Evolutionary conservation across 2,329 filamentous ascomycete species (phyloP), one percentile per base, ranked within the genome.

Genomic region (Ophiostoma ips): DNA sequence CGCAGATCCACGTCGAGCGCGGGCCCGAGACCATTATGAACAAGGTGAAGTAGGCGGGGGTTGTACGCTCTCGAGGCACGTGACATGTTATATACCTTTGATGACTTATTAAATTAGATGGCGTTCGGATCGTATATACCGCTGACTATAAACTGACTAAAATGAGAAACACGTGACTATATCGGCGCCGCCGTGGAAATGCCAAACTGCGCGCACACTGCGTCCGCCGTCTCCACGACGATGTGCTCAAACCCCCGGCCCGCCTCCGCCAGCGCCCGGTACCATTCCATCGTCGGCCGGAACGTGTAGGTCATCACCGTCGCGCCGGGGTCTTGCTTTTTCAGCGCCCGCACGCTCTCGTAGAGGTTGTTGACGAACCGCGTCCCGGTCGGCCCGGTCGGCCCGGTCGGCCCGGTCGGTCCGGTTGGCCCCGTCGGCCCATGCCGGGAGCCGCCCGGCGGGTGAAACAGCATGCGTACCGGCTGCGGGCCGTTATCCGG

Each of bases 1-100:
- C 87, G 8, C 85, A 87, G 65, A 77, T 94, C 57, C 81, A 84
- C 52, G 81, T 89, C 2, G 82, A 84, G 55, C 77, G 88, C 55
- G 89, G 87, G 1, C 67, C 77, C 16, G 90, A 96, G 68, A 96
- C 92, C 3, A 86, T 98, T 55, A 95, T 98, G 90, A 81, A 85
- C 55, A 90, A 87, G 68, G 79, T 95, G 46, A 92, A 89, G 67
- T 94, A 33, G 36, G 38, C 30, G 24, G 36, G 4, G 12, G 10
- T 37, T n/a, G n/a, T n/a, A n/a, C n/a, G n/a, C n/a, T n/a, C n/a
- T n/a, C n/a, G n/a, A n/a, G n/a, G n/a, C n/a, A n/a, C n/a, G n/a
- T n/a, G n/a, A n/a, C n/a, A n/a, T n/a, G n/a, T n/a, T n/a, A n/a
- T n/a, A n/a, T n/a, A n/a, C n/a, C n/a, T n/a, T n/a, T n/a, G n/a